Evolutionary conservation across 2,329 filamentous ascomycete genomes (phyloP).

Genomic region (Fusarium fracticaudum): DNA sequence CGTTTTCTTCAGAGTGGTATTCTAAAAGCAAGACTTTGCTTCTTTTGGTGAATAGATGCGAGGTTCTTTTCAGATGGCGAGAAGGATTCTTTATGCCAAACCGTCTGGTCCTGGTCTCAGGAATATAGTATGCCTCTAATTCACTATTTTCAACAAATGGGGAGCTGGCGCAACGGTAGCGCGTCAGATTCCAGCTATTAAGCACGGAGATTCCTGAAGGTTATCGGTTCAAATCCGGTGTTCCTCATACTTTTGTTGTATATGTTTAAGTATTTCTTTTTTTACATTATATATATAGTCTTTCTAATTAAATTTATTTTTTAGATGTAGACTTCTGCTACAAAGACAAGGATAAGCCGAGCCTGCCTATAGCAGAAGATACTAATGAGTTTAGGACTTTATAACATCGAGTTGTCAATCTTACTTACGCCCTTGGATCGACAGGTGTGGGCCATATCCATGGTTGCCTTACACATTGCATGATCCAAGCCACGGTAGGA

Average conservation of each 20-base stretch:
- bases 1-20: not conserved
- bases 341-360: not conserved
- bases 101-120: rapidly evolving
- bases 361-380: not conserved
- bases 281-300: too few relatives aligned
- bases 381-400: not conserved
- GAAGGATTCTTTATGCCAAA: not conserved
- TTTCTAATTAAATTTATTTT: not conserved
- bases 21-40: not conserved
- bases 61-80: too few relatives aligned
- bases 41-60: not conserved
- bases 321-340: not conserved
- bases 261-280: not conserved
- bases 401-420: not conserved
- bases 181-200: conserved; percentile 15
- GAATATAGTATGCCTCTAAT: not conserved
- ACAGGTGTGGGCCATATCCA: conserved; percentile 21
- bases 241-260: conserved; percentile 1
- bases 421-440: conserved; percentile 35
- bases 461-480: conserved; percentile 2
- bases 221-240: conserved; percentile 30
- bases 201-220: conserved; percentile 19
- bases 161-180: conserved; percentile 20
- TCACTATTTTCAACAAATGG: not conserved
- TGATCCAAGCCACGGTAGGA: not conserved